Evolutionary conservation across 2,329 filamentous ascomycete species (phyloP), one percentile per base, ranked within the genome.

Genomic region (Xylariaceae sp.): DNA sequence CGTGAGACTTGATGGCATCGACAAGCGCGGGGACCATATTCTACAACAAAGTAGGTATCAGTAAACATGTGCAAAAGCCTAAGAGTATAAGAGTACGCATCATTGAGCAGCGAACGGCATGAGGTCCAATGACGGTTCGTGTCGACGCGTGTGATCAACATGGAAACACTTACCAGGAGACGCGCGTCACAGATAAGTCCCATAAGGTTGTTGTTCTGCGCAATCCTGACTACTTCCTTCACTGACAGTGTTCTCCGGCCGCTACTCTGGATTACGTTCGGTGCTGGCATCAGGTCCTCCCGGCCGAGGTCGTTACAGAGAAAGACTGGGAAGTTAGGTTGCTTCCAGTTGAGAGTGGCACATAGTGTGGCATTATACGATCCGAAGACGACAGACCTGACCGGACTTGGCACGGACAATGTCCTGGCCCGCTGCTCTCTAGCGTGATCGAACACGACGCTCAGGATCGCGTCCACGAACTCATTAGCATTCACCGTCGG

Each of bases 121-220:
- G 22, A 7, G 4, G 4, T 28, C 22, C 22, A 4, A 28, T 28
- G 4, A 28, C 22, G 22, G 4, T 28, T 28, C 22, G 22, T 28
- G 4, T 28, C 22, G 22, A 28, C 7, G 22, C 22, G 22, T 28
- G 22, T 28, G 7, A 28, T 28, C 7, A 28, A 28, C 22, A 28
- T 28, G 16, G 38, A 22, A 46, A 14, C 31, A 79, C 87, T 65
- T 79, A 95, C 90, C 75, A 99, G 72, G 58, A 99, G 77, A 60
- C 88, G 83, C 31, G 90, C 93, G 61, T 87, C 91, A 73, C 92
- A 97, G 54, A 97, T 89, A 65, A 99, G 70, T 3, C 94, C 94
- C 94, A 99, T 99, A 60, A 99, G 90, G 69, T 99, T 99, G 69
- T 99, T 99, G 67, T 87, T 89, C 71, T 95, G 89, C 18, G 93